Evolutionary conservation across 257 asterid species (phyloP), one percentile per base, ranked within the genome.

Genomic region (Linderniella brevidens): DNA sequence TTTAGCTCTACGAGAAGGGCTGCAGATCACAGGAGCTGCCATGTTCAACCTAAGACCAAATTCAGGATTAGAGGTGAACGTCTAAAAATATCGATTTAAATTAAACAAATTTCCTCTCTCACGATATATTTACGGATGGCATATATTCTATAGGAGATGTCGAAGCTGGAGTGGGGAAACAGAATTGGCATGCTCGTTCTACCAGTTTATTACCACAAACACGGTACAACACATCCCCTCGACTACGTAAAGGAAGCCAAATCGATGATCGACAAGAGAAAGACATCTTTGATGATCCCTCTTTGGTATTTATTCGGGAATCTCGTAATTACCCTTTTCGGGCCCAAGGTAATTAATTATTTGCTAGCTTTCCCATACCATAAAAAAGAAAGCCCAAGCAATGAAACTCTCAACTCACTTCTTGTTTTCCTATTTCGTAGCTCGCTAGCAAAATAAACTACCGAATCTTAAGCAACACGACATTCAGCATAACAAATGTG

Each of bases 401-500:
- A 12, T 40, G n/a, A 12, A 11, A 14, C 45, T 37, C 14, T 35
- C 9, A 13, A 10, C 36, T 35, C 17, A 13, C 0, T 1, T 29
- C 19, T n/a, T 35, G 20, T 48, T 32, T 8, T 50, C 4, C 4
- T 41, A 57, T 16, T 39, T 45, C 47, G 57, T 32, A 82, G 96
- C 2, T 74, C 1, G 74, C 84, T 0, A 58, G 71, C 71, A 40
- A 65, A 54, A 68, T 86, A 20, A 77, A 79, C 43, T 75, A 76
- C 57, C 77, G 84, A 11, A 55, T 82, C 0, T 1, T 82, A 19
- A 64, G 94, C 40, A 81, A 86, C 19, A 74, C 96, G 3, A 86
- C 86, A 8, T 86, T 81, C 44, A 70, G 81, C 0, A 55, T 86
- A 43, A 81, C 94, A 13, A 86, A 82, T 41, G 48, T 81, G 5